Conservation (phyloP, 192 early-diverging fungal species). For the Backusella macrospora region DNA sequence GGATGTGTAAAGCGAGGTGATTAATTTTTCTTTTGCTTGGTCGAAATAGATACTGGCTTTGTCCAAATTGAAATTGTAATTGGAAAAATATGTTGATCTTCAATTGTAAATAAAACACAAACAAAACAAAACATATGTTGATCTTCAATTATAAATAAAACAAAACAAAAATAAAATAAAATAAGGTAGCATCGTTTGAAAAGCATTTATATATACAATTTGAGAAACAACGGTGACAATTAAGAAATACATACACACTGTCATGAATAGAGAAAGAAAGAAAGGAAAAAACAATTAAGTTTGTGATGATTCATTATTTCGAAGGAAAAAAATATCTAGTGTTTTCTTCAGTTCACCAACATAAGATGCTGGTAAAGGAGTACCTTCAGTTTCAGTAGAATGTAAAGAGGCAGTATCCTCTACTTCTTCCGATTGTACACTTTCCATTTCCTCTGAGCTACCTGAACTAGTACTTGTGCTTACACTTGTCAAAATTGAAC, state of each 20-base stretch:
- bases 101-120: too few relatives aligned
- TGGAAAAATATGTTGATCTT: too few relatives aligned
- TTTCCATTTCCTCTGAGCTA: constrained; percentile 1
- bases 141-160: too few relatives aligned
- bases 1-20: too few relatives aligned
- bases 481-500: neutral
- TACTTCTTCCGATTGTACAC: neutral
- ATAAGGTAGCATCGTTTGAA: neutral
- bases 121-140: too few relatives aligned
- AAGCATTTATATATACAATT: constrained; percentile 7
- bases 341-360: constrained; percentile 23
- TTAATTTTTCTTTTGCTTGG: too few relatives aligned
- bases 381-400: neutral
- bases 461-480: constrained; percentile 20
- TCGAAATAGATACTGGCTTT: too few relatives aligned
- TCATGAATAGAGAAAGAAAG: neutral
- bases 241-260: too few relatives aligned
- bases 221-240: neutral
- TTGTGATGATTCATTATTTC: constrained; percentile 2
- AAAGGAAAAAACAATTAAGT: neutral
- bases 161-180: too few relatives aligned
- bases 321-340: neutral
- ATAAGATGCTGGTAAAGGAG: neutral
- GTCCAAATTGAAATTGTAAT: too few relatives aligned
- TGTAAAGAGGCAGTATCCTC: neutral